Conservation (phyloP, 208 protist genomes). For the Crithidia fasciculata region DNA sequence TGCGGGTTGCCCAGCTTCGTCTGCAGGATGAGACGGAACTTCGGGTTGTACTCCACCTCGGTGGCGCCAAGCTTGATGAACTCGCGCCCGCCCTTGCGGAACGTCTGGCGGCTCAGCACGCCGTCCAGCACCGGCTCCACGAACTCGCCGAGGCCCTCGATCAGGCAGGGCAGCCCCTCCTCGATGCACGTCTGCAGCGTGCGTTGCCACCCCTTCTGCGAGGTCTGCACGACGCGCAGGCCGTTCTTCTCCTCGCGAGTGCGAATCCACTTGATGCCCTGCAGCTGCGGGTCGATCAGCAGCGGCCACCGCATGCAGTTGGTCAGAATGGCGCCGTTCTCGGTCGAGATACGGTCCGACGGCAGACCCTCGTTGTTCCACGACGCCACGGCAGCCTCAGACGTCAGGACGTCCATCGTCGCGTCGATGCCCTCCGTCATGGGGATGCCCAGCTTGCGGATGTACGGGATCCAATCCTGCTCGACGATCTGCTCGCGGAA, state of each 20-base stretch:
- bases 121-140: slow-evolving; percentile 98
- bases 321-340: slow-evolving; percentile 97
- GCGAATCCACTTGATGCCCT: slow-evolving; percentile 98
- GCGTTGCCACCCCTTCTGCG: slow-evolving; percentile 91
- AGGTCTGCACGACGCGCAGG: slow-evolving; percentile 93
- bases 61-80: slow-evolving; percentile 97
- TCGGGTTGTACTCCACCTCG: slow-evolving; percentile 95
- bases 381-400: slow-evolving; percentile 91
- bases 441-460: slow-evolving; percentile 92
- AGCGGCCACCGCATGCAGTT: slow-evolving; percentile 98
- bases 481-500: slow-evolving; percentile 95
- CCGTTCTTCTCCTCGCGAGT: slow-evolving; percentile 95
- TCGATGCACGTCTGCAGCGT: slow-evolving; percentile 94
- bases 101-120: slow-evolving; percentile 95
- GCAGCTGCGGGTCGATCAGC: slow-evolving; percentile 98
- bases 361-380: slow-evolving; percentile 99
- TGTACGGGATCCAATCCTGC: slow-evolving; percentile 93
- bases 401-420: slow-evolving; percentile 93
- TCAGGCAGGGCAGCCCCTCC: slow-evolving; percentile 92
- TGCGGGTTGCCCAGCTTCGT: slow-evolving; percentile 99
- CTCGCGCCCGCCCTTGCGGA: slow-evolving; percentile 92
- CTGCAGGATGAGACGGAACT: slow-evolving; percentile 97
- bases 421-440: slow-evolving; percentile 94
- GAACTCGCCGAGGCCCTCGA: slow-evolving; percentile 96
- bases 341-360: slow-evolving; percentile 96